Evolutionary conservation across 2,329 filamentous ascomycete species (phyloP).

Genomic region (Diplodia mutila): DNA sequence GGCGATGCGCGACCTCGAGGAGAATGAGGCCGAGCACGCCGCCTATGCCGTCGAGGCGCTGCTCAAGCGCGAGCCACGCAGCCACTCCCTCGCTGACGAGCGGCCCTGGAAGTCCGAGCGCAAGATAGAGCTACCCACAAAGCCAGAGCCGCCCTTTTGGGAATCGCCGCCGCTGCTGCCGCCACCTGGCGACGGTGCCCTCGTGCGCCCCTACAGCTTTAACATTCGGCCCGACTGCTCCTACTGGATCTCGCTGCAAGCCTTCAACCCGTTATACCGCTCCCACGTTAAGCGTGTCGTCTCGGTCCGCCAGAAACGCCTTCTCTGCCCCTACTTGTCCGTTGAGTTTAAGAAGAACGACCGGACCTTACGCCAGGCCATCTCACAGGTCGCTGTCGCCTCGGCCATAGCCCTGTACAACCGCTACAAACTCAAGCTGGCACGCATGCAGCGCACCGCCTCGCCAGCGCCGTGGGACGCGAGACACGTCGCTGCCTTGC

Average conservation of each 20-base stretch:
- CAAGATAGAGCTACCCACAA: too few relatives aligned
- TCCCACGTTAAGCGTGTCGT: background rate
- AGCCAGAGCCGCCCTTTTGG: too few relatives aligned
- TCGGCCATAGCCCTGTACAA: conserved; percentile 5
- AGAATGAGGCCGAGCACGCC: too few relatives aligned
- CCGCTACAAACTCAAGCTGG: background rate
- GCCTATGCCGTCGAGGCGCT: too few relatives aligned
- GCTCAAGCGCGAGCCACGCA: too few relatives aligned
- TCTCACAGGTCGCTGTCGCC: background rate
- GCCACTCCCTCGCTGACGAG: too few relatives aligned
- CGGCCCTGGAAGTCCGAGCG: too few relatives aligned
- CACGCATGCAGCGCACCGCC: background rate
- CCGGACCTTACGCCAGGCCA: background rate
- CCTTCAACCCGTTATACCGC: background rate
- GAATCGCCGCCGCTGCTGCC: too few relatives aligned
- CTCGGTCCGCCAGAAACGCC: background rate
- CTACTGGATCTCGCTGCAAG: background rate
- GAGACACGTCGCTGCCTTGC: background rate
- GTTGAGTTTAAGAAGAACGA: conserved; percentile 16
- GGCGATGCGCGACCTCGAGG: too few relatives aligned
- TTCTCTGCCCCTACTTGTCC: background rate
- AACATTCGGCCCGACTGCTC: background rate
- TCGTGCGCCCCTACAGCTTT: background rate
- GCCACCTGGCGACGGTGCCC: too few relatives aligned
- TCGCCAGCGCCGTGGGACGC: background rate